phyloP scores from a whole-genome alignment of 179 eudicot genomes.

The Silene noctiflora region DNA sequence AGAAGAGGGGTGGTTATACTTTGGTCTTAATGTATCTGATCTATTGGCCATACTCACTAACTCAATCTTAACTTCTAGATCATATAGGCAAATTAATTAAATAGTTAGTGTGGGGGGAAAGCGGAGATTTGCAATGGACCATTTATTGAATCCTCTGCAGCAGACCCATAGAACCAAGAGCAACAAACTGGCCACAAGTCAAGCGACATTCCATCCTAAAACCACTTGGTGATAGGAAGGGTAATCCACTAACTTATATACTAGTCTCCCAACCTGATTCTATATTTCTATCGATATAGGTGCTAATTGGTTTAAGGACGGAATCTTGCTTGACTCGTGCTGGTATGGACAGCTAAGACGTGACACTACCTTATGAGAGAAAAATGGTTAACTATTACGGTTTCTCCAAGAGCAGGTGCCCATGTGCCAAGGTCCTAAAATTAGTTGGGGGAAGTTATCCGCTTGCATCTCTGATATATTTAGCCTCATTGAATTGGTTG shows the following conservation, averaged over 20 bases:
- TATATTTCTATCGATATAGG: no score
- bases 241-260: background rate
- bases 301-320: background rate
- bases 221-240: background rate
- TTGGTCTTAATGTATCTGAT: background rate
- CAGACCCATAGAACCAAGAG: no score
- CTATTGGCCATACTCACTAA: background rate
- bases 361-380: background rate
- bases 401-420: background rate
- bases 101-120: background rate
- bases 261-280: background rate
- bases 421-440: background rate
- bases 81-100: background rate
- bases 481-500: background rate
- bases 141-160: no score
- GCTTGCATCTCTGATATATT: slow-evolving; percentile 1
- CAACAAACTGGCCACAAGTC: background rate
- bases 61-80: background rate
- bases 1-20: background rate
- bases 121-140: background rate
- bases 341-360: background rate
- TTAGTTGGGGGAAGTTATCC: background rate
- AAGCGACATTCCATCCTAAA: background rate
- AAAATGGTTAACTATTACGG: background rate
- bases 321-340: background rate